Evolutionary conservation across 306 rosid species (phyloP), one percentile per base, ranked within the genome.

Genomic region (Dalbergia cultrata): DNA sequence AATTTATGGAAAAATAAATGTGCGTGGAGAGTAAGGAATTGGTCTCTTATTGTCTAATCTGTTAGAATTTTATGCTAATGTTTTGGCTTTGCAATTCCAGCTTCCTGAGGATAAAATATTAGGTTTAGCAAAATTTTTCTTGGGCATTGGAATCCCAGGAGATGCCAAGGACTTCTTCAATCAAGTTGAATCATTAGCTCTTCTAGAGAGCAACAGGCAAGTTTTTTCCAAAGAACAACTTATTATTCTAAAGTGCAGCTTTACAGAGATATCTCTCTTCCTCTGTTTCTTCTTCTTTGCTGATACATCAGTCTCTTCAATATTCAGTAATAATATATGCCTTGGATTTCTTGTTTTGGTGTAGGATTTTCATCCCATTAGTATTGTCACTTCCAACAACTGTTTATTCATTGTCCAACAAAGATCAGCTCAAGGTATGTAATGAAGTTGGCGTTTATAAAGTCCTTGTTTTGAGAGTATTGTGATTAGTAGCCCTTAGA

Each of bases 61-160:
- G 39, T 72, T 74, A 1, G 56, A 67, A 62, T 65, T 65, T 17
- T 33, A n/a, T 75, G 37, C 71, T 87, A 65, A 90, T 77, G 64
- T 74, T 70, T 81, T 70, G 68, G 35, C 62, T 84, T 85, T 88
- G 58, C 67, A 58, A 85, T 79, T 86, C 71, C 93, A 96, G 99
- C 87, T 96, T 76, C 87, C 92, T 34, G 97, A 89, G 37, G 92
- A 93, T 74, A 88, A 74, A 88, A 85, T 96, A 69, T 86, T 93
- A 87, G 99, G 99, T 77, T 86, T 96, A 83, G 95, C 99, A 65
- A 90, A 89, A 68, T 96, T 96, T 88, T 90, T 96, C 81, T 92
- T 96, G 64, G 94, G 97, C 72, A 86, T 93, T 60, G 99, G 99
- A 78, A 77, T 93, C 87, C 99, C 98, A 37, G 98, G 99, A 68